These are phyloP conservation scores for Colletotrichum theobromicola DNA, from an alignment of 2,329 filamentous ascomycete species.

Conservation along the genomic window DNA sequence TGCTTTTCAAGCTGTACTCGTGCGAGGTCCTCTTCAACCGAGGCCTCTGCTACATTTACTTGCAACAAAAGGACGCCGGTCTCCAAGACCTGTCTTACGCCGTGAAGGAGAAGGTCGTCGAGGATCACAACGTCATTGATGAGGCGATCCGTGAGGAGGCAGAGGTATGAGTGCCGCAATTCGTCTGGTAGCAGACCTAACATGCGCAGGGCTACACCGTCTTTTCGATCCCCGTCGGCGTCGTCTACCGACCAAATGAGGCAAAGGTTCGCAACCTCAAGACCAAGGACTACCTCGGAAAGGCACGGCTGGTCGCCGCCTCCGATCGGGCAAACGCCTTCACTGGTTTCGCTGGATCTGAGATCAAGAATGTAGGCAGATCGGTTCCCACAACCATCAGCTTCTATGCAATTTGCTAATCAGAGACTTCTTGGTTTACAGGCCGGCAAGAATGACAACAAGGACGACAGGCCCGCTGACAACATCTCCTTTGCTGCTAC, in stretches of 20 bases:
- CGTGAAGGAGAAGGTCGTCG: constrained; percentile 93
- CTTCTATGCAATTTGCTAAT: constrained; percentile 23
- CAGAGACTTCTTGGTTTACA: constrained; percentile 31
- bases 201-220: constrained; percentile 81
- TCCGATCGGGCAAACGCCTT: constrained; percentile 82
- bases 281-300: constrained; percentile 96
- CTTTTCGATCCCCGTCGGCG: constrained; percentile 95
- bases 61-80: constrained; percentile 88
- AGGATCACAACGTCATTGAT: constrained; percentile 97
- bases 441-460: constrained; percentile 58
- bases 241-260: constrained; percentile 94
- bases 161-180: constrained; percentile 63
- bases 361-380: constrained; percentile 72
- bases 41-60: constrained; percentile 95
- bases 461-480: constrained; percentile 83
- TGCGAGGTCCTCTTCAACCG: constrained; percentile 98
- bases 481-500: constrained; percentile 91
- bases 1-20: constrained; percentile 95
- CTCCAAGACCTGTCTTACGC: constrained; percentile 91
- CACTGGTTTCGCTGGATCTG: constrained; percentile 80
- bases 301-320: constrained; percentile 90
- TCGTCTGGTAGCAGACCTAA: not conserved
- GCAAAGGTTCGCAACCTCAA: constrained; percentile 98
- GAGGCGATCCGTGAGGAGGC: constrained; percentile 94
- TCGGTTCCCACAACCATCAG: not conserved